Evolutionary conservation across 441 rosid species (phyloP).

Genomic region (Breynia disticha): DNA sequence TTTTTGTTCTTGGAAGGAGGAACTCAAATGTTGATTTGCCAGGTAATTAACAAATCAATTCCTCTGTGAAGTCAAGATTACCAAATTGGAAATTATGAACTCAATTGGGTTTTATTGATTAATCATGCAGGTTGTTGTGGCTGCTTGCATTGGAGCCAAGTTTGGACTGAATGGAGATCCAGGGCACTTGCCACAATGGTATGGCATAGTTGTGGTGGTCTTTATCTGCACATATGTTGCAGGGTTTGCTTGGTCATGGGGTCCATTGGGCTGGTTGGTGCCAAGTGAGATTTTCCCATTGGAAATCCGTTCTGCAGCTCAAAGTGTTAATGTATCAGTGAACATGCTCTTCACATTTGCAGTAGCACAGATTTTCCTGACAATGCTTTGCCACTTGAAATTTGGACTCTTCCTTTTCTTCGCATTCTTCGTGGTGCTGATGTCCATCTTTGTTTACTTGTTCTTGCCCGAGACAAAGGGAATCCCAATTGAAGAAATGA

Average conservation of each 20-base stretch:
- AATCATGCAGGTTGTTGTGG: slow-evolving; percentile 34
- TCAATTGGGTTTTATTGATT: neutral
- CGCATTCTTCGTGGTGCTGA: slow-evolving; percentile 52
- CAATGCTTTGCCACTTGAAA: slow-evolving; percentile 79
- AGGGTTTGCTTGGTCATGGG: slow-evolving; percentile 96
- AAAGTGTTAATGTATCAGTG: slow-evolving; percentile 70
- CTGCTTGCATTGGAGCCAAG: slow-evolving; percentile 62
- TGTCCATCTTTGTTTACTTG: slow-evolving; percentile 49
- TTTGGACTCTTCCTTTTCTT: slow-evolving; percentile 77
- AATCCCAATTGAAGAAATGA: slow-evolving; percentile 79
- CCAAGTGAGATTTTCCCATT: slow-evolving; percentile 89
- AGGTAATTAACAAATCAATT: slow-evolving; percentile 24
- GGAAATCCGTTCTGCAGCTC: slow-evolving; percentile 83
- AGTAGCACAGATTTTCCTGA: slow-evolving; percentile 58
- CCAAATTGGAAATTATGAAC: too few species aligned
- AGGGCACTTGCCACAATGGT: slow-evolving; percentile 61
- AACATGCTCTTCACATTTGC: slow-evolving; percentile 79
- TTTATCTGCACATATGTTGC: slow-evolving; percentile 75
- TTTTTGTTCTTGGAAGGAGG: slow-evolving; percentile 78
- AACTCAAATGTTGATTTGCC: slow-evolving; percentile 60
- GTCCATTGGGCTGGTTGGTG: slow-evolving; percentile 84
- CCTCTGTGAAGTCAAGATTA: too few species aligned
- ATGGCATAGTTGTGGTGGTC: slow-evolving; percentile 62
- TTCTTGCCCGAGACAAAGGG: slow-evolving; percentile 89
- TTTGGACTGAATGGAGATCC: slow-evolving; percentile 58